phyloP scores from a whole-genome alignment of 306 rosid species.

The Quercus glauca region DNA sequence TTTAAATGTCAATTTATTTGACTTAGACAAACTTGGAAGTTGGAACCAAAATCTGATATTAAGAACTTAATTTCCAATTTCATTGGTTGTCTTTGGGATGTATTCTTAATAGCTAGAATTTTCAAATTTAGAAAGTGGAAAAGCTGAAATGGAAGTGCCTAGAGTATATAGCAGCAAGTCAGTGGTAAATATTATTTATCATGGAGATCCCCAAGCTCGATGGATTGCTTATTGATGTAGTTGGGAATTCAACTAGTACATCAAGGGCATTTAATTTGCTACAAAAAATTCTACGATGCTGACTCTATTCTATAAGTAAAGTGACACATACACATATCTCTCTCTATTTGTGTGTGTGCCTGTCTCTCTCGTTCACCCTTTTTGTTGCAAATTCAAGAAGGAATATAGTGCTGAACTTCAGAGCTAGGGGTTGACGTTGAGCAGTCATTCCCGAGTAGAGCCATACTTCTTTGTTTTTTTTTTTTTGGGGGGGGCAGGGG shows the following conservation, averaged over 20 bases:
- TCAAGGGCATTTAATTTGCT: conserved; percentile 43
- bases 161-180: conserved; percentile 85
- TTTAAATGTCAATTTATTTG: not conserved
- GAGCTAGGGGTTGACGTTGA: conserved; percentile 68
- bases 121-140: not conserved
- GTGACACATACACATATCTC: no score
- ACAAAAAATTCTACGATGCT: no score
- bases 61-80: no score
- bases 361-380: conserved; percentile 1
- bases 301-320: no score
- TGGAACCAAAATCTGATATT: no score
- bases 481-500: no score
- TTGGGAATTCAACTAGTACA: conserved; percentile 41
- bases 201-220: conserved; percentile 47
- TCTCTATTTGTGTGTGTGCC: not conserved
- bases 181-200: conserved; percentile 79
- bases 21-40: not conserved
- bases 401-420: conserved; percentile 48
- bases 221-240: conserved; percentile 36
- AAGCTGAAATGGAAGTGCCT: conserved; percentile 71
- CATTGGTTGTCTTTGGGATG: no score
- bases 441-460: conserved; percentile 60
- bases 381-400: conserved; percentile 47
- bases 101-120: no score
- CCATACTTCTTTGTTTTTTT: no score